phyloP scores from a whole-genome alignment of 1,284 basidiomycete species.

The Ustilago crameri region DNA sequence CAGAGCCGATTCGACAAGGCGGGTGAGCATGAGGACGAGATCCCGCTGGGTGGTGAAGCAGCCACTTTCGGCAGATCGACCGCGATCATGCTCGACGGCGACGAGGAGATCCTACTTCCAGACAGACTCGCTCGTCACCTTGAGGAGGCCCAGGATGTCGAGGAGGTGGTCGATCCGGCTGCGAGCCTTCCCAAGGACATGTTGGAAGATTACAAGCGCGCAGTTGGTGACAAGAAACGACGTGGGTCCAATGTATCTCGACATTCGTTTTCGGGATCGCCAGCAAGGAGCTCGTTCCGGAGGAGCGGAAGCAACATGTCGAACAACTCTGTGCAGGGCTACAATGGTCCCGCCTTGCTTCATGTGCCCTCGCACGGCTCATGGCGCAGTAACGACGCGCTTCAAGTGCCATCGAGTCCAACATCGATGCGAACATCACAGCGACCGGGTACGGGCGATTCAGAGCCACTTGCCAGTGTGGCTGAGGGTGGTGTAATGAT shows the following conservation, averaged over 20 bases:
- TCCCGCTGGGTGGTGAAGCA: slow-evolving; percentile 46
- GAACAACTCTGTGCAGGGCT: slow-evolving; percentile 16
- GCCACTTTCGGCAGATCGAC: slow-evolving; percentile 13
- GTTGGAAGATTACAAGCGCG: slow-evolving; percentile 60
- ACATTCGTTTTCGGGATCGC: slow-evolving; percentile 17
- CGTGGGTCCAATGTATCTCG: slow-evolving; percentile 8
- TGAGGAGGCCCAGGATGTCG: slow-evolving; percentile 52
- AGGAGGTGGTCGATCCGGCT: slow-evolving; percentile 50
- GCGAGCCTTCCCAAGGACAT: slow-evolving; percentile 53
- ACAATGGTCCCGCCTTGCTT: slow-evolving; percentile 22
- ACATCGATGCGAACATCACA: slow-evolving; percentile 15
- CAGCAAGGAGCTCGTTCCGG: slow-evolving; percentile 16
- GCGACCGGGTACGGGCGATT: slow-evolving; percentile 32
- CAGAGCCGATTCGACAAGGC: slow-evolving; percentile 24
- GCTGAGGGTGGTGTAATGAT: slow-evolving; percentile 32
- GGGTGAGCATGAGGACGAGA: slow-evolving; percentile 29
- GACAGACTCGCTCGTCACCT: slow-evolving; percentile 53
- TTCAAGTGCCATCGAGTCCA: slow-evolving; percentile 18
- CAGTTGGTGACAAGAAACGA: slow-evolving; percentile 29
- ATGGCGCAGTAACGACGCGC: slow-evolving; percentile 27
- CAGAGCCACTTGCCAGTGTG: slow-evolving; percentile 32
- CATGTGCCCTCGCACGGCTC: slow-evolving; percentile 33
- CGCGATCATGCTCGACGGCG: slow-evolving; percentile 35
- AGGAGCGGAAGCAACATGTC: slow-evolving; percentile 23
- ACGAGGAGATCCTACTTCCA: slow-evolving; percentile 57